Conservation (phyloP, 805 yeast genomes). For the Saccharomycopsis guyanensis region DNA sequence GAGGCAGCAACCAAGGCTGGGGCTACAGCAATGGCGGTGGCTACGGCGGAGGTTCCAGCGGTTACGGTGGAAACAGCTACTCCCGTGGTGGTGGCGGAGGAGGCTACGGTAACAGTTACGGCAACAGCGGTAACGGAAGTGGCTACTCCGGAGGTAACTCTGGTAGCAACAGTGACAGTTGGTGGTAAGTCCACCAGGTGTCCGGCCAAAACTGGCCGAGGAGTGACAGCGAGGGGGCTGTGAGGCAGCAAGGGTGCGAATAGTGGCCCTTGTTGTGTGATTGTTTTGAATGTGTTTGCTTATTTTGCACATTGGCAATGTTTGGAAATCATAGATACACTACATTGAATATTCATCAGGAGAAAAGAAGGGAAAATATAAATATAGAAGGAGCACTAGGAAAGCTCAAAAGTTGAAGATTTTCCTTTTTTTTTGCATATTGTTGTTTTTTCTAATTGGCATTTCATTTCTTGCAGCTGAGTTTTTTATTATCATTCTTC, state of each 20-base stretch:
- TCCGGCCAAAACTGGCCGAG: too few species aligned
- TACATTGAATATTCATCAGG: neutral
- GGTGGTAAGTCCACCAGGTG: slow-evolving; percentile 17
- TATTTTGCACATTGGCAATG: neutral
- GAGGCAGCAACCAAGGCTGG: slow-evolving; percentile 32
- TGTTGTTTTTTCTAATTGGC: neutral
- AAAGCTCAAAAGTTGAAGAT: neutral
- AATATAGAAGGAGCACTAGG: neutral
- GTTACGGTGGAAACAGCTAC: slow-evolving; percentile 20
- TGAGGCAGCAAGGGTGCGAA: too few species aligned
- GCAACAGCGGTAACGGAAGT: slow-evolving; percentile 27
- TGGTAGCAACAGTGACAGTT: slow-evolving; percentile 20
- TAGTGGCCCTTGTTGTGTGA: neutral
- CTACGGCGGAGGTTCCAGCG: slow-evolving; percentile 22
- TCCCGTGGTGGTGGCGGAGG: slow-evolving; percentile 28
- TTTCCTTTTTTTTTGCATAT: neutral
- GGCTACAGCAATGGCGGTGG: too few species aligned
- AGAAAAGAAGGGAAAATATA: neutral
- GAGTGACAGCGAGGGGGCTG: too few species aligned
- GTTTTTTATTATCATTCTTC: neutral
- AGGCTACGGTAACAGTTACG: slow-evolving; percentile 26
- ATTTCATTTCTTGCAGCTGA: neutral
- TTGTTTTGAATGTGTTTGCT: neutral
- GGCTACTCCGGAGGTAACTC: slow-evolving; percentile 23
- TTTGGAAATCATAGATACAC: neutral